Conservation (phyloP, 2,329 filamentous ascomycete genomes). For the Exophiala spinifera region DNA sequence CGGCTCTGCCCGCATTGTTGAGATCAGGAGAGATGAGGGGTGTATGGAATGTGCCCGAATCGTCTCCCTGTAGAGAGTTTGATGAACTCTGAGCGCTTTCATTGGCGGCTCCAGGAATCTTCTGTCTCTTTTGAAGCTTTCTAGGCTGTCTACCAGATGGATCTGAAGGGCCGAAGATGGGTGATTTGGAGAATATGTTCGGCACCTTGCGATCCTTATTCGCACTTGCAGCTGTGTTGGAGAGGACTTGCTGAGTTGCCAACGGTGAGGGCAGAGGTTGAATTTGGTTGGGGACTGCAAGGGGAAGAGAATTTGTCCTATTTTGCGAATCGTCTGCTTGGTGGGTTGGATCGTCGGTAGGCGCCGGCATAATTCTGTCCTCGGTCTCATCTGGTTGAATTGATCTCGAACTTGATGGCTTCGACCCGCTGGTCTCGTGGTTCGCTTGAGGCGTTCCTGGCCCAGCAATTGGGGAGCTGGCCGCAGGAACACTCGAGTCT, state of each 20-base stretch:
- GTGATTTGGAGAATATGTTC: constrained; percentile 65
- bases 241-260: background rate
- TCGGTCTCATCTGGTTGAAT: constrained; percentile 16
- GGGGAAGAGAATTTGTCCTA: background rate
- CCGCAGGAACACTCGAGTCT: constrained; percentile 12
- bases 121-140: constrained; percentile 82
- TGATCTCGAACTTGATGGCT: constrained; percentile 19
- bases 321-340: constrained; percentile 6
- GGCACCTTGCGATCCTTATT: constrained; percentile 66
- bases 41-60: constrained; percentile 34
- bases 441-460: constrained; percentile 4
- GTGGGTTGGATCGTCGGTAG: constrained; percentile 3
- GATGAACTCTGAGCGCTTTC: constrained; percentile 89
- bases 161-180: constrained; percentile 50
- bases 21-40: constrained; percentile 33
- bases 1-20: constrained; percentile 31
- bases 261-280: background rate
- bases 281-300: background rate
- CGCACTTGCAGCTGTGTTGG: constrained; percentile 46
- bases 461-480: constrained; percentile 5
- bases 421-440: constrained; percentile 11
- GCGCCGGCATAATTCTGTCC: background rate
- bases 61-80: constrained; percentile 61
- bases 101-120: constrained; percentile 70
- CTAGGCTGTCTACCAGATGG: constrained; percentile 66